Base-by-base conservation (phyloP, 2,329 filamentous ascomycete genomes). In the Cadophora luteo-olivacea region DNA sequence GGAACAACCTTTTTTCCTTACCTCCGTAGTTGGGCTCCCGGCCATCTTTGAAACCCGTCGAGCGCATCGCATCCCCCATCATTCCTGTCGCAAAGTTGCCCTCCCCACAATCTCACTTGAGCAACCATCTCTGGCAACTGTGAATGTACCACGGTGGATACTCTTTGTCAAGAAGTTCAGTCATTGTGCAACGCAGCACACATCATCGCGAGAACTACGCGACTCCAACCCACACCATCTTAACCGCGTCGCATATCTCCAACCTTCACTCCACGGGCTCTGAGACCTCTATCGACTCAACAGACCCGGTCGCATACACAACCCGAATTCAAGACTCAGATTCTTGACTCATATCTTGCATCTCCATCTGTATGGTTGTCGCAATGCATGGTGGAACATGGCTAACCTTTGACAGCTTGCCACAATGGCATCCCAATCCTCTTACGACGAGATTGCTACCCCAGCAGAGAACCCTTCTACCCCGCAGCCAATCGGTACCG, bases 361-460 rank as follows among this genome's bases (percentile, higher is more conserved):
- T 36, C 55, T 41, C 55, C 22, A 60, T 41, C 36, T 60, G 55
- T 60, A 60, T 22, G 55, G 33, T 11, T 41, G 38, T 61, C 58
- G 38, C 58, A 61, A 51, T 33, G 2, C 32, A 38, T 45, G 22
- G 7, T 64, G 48, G 33, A 12, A 54, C 33, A 24, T 16, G 48
- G 61, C 61, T 64, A 54, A 64, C 16, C 48, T 22, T 25, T 38
- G 61, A 52, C 32, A 64, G 61, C 61, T 54, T 54, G 25, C 51
- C 29, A 29, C 25, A 51, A 77, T 76, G 76, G 72, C 73, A 66
- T 76, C 74, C 19, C 67, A 72, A 65, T 72, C 71, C 58, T 75
- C 72, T 32, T 69, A 69, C 61, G 73, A 74, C 19, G 72, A 71
- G 51, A 38, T 61, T 11, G 69, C 75, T 25, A 69, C 72, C 33